Percentiles rank a stretch among this genome's conserved stretches.
Conservation (phyloP, 768 basidiomycete species). For the Phylloporus arenicola region DNA sequence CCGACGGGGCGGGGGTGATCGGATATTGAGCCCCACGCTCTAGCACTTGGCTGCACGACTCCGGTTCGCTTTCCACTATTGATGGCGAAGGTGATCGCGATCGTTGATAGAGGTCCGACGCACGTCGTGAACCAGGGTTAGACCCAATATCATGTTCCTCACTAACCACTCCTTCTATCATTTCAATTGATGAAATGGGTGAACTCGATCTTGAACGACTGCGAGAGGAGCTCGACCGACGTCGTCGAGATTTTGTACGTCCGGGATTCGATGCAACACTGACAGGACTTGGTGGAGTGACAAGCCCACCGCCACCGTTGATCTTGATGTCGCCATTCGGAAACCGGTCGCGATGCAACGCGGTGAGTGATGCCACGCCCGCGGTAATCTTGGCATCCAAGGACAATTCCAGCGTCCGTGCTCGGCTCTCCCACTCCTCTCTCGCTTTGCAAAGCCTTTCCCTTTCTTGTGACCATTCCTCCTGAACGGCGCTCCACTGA, state of each 20-base stretch:
- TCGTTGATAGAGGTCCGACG: conserved; percentile 20
- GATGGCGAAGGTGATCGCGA: conserved; percentile 30
- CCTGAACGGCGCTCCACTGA: conserved; percentile 69
- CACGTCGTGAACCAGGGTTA: conserved; percentile 19
- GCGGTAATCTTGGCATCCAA: conserved; percentile 41
- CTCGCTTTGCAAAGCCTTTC: conserved; percentile 66
- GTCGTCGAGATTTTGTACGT: conserved; percentile 35
- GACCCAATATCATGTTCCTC: conserved; percentile 15
- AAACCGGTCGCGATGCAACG: conserved; percentile 35
- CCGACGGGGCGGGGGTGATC: conserved; percentile 29
- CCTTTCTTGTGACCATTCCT: conserved; percentile 80
- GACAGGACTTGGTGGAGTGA: conserved; percentile 72
- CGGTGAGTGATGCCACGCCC: conserved; percentile 26
- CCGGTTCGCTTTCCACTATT: conserved; percentile 27
- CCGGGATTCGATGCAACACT: conserved; percentile 62
- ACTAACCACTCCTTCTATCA: conserved; percentile 28
- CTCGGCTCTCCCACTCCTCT: conserved; percentile 74
- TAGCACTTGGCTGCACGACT: conserved; percentile 16
- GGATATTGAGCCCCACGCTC: conserved; percentile 23
- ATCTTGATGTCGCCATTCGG: conserved; percentile 30
- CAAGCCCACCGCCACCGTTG: conserved; percentile 45
- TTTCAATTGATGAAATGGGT: conserved; percentile 30
- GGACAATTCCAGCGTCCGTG: conserved; percentile 48
- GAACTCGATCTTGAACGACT: conserved; percentile 35
- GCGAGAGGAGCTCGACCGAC: conserved; percentile 39